Evolutionary conservation across 371 early-diverging fungal genomes (phyloP).

Genomic region (Phascolomyces articulosus): DNA sequence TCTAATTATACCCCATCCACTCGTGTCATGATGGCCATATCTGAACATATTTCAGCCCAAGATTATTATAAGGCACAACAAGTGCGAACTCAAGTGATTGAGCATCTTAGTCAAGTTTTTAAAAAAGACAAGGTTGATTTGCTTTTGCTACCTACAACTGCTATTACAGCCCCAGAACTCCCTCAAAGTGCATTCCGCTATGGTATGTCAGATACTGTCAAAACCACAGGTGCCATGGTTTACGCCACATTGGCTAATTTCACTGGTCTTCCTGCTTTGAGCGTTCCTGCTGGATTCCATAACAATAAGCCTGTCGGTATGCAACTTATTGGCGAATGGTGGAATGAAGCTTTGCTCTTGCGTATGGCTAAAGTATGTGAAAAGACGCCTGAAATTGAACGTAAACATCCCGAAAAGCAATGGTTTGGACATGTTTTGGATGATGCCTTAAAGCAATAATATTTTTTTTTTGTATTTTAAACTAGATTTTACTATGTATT

Average conservation of each 20-base stretch:
- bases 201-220: conserved; percentile 60
- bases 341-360: conserved; percentile 64
- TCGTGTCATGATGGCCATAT: conserved; percentile 30
- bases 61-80: conserved; percentile 65
- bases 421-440: conserved; percentile 9
- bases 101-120: conserved; percentile 54
- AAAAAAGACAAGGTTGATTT: conserved; percentile 45
- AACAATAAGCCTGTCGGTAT: conserved; percentile 68
- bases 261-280: conserved; percentile 71
- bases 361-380: conserved; percentile 62
- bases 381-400: conserved; percentile 29
- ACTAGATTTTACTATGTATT: too few species aligned
- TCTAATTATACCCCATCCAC: conserved; percentile 14
- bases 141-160: conserved; percentile 64
- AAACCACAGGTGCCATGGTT: conserved; percentile 56
- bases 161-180: conserved; percentile 61
- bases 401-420: conserved; percentile 22
- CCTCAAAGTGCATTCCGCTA: conserved; percentile 42
- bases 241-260: conserved; percentile 69
- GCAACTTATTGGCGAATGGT: conserved; percentile 77
- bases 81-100: conserved; percentile 62
- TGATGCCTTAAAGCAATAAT: not conserved
- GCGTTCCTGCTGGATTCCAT: conserved; percentile 65
- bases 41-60: conserved; percentile 20
- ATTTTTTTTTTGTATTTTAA: not conserved